These are phyloP conservation scores for Epicoccum sorghinum DNA, from an alignment of 2,329 filamentous ascomycete species.

Conservation along the genomic window DNA sequence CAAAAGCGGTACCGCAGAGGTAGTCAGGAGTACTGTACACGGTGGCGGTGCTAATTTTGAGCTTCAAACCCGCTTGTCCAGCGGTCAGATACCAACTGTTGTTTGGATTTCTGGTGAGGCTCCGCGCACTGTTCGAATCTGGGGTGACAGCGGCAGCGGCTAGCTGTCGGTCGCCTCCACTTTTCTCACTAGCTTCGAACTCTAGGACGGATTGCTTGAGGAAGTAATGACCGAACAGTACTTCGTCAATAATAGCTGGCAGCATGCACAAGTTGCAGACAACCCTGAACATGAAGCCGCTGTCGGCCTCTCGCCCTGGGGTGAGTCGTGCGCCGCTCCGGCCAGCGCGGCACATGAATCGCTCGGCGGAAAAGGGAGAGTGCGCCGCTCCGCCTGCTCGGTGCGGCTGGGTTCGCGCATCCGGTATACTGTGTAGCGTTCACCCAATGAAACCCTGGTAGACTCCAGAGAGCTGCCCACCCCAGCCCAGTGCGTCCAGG, in stretches of 20 bases:
- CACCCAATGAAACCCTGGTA: not conserved
- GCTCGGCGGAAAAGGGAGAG: not conserved
- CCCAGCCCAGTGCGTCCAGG: not conserved
- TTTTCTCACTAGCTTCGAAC: not conserved
- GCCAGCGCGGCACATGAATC: constrained; percentile 7
- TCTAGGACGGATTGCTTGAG: not conserved
- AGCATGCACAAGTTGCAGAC: not conserved
- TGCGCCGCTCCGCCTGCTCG: constrained; percentile 7
- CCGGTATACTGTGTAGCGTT: not conserved
- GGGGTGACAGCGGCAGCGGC: constrained; percentile 4
- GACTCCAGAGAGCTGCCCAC: no score
- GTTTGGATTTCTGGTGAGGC: not conserved
- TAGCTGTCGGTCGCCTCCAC: not conserved
- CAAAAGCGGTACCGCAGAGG: not conserved
- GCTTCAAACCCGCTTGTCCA: not conserved
- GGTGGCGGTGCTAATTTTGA: not conserved
- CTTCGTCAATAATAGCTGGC: no score
- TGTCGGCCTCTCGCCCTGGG: not conserved
- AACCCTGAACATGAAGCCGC: not conserved
- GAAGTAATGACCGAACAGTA: no score
- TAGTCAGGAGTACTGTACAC: not conserved
- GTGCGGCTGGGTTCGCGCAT: constrained; percentile 3
- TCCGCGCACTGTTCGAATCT: not conserved
- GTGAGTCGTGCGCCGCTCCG: constrained; percentile 2
- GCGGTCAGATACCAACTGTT: not conserved